Base-by-base conservation (phyloP, 257 asterid species). In the Gentiana dahurica region DNA sequence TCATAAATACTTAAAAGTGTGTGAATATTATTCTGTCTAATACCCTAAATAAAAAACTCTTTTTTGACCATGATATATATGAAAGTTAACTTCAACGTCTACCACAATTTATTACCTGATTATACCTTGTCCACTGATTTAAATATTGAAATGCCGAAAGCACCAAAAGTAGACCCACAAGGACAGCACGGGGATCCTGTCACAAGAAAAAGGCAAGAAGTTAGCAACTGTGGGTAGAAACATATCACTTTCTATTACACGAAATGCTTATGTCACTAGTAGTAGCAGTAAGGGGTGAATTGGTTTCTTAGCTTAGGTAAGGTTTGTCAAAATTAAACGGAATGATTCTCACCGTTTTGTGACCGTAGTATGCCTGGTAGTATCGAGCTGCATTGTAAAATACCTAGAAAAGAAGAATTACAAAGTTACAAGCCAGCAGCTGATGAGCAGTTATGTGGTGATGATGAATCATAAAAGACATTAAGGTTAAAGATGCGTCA, bases 171-270 rank as follows among this genome's bases (percentile, higher is more conserved):
- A 87, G 89, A 68, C 96, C 95, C 73, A 87, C 77, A n/a, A 87
- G 90, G 67, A 87, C 95, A 68, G 95, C 96, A 68, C 94, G 98
- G 45, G 96, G 78, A 76, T 87, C 96, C 98, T 83, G 71, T 68
- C 49, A 69, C 54, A 63, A 50, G 43, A 53, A 61, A 55, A 15
- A 15, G 15, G 55, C 2, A 36, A 49, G 39, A 13, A 41, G 39
- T 58, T 52, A 58, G 9, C 60, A 49, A 54, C 34, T 15, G 24
- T 15, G 24, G 24, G 24, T 15, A 15, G 9, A 36, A 56, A 51
- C 12, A 2, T n/a, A 10, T 5, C 24, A n/a, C 43, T 46, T 50
- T 39, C 32, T 34, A 15, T 12, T 2, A 6, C 5, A 36, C 24
- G 24, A 15, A 15, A 15, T 15, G 24, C 24, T 15, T 15, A 15